phyloP scores from a whole-genome alignment of 2,329 filamentous ascomycete species.

The Helotiales sp. region DNA sequence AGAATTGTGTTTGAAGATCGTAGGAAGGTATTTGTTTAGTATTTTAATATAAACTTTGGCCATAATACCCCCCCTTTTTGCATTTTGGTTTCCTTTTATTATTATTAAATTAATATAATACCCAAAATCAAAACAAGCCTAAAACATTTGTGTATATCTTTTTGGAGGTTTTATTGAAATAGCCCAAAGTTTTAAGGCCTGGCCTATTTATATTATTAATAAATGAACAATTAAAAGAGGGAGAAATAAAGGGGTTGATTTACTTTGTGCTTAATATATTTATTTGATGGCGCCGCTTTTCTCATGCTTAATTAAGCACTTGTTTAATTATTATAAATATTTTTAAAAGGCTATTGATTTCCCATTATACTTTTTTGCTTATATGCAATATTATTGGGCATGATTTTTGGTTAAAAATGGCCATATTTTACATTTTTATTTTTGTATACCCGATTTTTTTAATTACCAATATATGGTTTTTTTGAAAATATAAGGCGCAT shows the following conservation, averaged over 20 bases:
- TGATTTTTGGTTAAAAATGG: not conserved
- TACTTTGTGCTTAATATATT: not conserved
- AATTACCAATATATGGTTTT: too few relatives aligned
- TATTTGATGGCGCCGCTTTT: not conserved
- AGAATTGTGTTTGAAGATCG: too few relatives aligned
- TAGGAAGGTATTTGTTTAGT: too few relatives aligned
- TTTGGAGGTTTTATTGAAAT: not conserved
- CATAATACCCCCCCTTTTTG: too few relatives aligned
- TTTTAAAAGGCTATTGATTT: not conserved
- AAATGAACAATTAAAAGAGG: not conserved
- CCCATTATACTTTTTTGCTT: not conserved
- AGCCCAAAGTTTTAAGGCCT: not conserved
- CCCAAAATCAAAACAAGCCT: not conserved
- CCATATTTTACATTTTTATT: too few relatives aligned
- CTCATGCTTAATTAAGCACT: too few relatives aligned
- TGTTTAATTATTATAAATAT: not conserved
- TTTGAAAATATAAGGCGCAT: too few relatives aligned
- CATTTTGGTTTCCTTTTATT: too few relatives aligned
- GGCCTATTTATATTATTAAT: too few relatives aligned
- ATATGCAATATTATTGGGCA: not conserved
- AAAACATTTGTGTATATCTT: not conserved
- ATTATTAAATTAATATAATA: too few relatives aligned
- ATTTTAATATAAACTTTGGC: too few relatives aligned
- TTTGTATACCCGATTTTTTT: not conserved
- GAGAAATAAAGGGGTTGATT: not conserved